A percentile compares a stretch with the other conserved stretches of the same genome.
Evolutionary conservation across 2,329 filamentous ascomycete genomes (phyloP).

Genomic region (Monilinia laxa): DNA sequence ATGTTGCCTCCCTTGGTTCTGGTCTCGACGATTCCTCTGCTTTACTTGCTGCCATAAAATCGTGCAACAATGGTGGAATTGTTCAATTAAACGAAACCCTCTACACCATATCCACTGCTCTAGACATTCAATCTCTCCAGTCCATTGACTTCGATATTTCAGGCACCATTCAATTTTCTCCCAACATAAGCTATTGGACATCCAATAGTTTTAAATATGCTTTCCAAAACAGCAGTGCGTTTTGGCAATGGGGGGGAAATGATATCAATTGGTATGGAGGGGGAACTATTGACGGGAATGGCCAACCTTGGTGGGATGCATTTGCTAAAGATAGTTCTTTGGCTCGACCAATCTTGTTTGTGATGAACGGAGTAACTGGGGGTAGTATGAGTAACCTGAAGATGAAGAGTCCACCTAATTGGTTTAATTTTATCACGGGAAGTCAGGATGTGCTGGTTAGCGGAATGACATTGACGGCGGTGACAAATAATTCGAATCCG

Average conservation of each 20-base stretch:
- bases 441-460: slow-evolving; percentile 14
- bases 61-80: slow-evolving; percentile 17
- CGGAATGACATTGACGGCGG: slow-evolving; percentile 14
- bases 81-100: slow-evolving; percentile 11
- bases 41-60: slow-evolving; percentile 8
- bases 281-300: slow-evolving; percentile 20
- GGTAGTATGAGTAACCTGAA: slow-evolving; percentile 12
- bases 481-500: background rate
- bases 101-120: slow-evolving; percentile 16
- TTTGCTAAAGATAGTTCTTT: slow-evolving; percentile 11
- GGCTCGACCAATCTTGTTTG: slow-evolving; percentile 14
- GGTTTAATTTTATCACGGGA: slow-evolving; percentile 16
- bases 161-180: slow-evolving; percentile 14
- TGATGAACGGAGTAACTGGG: slow-evolving; percentile 17
- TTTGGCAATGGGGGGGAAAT: slow-evolving; percentile 13
- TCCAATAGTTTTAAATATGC: slow-evolving; percentile 4
- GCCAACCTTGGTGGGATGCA: slow-evolving; percentile 18
- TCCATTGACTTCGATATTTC: slow-evolving; percentile 16
- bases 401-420: slow-evolving; percentile 17
- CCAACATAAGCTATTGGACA: slow-evolving; percentile 12
- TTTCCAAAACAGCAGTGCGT: slow-evolving; percentile 14
- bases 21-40: slow-evolving; percentile 11
- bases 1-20: slow-evolving; percentile 7
- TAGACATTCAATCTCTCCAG: slow-evolving; percentile 11
- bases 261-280: slow-evolving; percentile 17